phyloP scores from a whole-genome alignment of 371 early-diverging fungal genomes.

The Mortierella sp. region DNA sequence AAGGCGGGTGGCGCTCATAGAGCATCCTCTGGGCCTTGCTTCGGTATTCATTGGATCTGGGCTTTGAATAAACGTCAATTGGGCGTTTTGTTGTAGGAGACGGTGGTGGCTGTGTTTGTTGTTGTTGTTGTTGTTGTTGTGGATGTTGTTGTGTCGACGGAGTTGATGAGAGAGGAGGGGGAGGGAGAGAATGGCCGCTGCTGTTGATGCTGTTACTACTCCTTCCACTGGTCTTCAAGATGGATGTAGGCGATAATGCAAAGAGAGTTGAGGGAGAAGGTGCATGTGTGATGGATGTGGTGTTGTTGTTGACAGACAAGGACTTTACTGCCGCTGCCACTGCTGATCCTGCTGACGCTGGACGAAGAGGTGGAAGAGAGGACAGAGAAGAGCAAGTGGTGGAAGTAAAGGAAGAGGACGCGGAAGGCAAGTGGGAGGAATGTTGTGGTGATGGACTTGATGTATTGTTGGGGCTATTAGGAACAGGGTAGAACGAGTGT shows the following conservation, averaged over 20 bases:
- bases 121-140: neutral
- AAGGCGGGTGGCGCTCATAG: slow-evolving; percentile 55
- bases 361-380: neutral
- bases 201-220: neutral
- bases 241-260: neutral
- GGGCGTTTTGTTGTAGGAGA: slow-evolving; percentile 11
- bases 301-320: neutral
- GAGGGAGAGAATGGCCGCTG: neutral
- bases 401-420: neutral
- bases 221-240: neutral
- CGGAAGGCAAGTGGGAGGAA: neutral
- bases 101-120: slow-evolving; percentile 8
- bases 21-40: slow-evolving; percentile 46
- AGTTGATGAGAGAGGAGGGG: neutral
- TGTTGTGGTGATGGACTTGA: slow-evolving; percentile 5
- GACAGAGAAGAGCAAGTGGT: neutral
- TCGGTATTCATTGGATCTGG: slow-evolving; percentile 19
- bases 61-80: slow-evolving; percentile 11
- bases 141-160: neutral
- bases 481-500: slow-evolving; percentile 5
- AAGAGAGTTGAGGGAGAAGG: neutral
- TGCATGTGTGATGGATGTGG: neutral
- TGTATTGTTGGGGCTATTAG: slow-evolving; percentile 15
- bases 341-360: neutral
- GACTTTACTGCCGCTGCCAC: neutral